Base-by-base conservation (phyloP, 2,329 filamentous ascomycete species). In the Penicillium sp. region DNA sequence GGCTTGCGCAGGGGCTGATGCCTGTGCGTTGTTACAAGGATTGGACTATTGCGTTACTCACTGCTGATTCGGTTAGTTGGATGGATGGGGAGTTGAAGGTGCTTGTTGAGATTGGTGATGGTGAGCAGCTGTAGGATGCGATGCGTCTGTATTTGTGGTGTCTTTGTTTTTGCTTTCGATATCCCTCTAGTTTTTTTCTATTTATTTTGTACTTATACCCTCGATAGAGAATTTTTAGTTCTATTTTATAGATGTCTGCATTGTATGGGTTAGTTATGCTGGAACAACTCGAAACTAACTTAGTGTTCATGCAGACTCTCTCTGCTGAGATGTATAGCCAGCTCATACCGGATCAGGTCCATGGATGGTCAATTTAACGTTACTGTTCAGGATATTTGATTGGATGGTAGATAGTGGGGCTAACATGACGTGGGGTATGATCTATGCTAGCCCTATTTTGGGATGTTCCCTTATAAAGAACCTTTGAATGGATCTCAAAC, bases 31-130 rank as follows among this genome's bases (percentile, higher is more conserved):
- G 61, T 37, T 71, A 75, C 42, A 67, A 67, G 31, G 72, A 75
- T 39, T 76, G 73, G 74, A 67, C 69, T 16, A 66, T 75, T 49
- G 70, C 72, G 4, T 61, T 75, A n/a, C 56, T 74, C 28, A 68
- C 70, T 4, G 69, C 69, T 10, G 66, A 68, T 14, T 70, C 68
- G 10, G 67, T 74, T 2, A 73, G 75, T 27, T 76, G 74, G 74
- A 74, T 76, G 72, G 73, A 75, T 50, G 67, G 67, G 4, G 66
- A 74, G 34, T 52, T 76, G 49, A 70, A 66, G 42, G 67, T 76
- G 46, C 54, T 76, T 27, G 59, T 75, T 25, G 72, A 75, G 35
- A 40, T 70, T 33, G 64, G 60, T 28, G 55, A 48, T 16, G 30
- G 31, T 7, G 27, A 40, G 16, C 47, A 51, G 18, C 46, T 52